Evolutionary conservation across 2,329 filamentous ascomycete genomes (phyloP), one percentile per base, ranked within the genome.

Genomic region (Colletotrichum aenigma): DNA sequence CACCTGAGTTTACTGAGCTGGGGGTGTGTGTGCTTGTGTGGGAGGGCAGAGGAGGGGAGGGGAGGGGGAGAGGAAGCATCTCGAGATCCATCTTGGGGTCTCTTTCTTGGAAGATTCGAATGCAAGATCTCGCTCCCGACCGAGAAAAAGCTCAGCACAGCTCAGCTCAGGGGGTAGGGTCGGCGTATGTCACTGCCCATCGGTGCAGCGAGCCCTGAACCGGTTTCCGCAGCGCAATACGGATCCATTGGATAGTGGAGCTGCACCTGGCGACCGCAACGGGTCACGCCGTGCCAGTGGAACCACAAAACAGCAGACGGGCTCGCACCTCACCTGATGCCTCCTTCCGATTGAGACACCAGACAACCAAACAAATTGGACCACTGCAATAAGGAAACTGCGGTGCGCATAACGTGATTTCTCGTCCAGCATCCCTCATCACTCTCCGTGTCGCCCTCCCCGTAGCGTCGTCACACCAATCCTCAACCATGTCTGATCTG

Each of bases 231-330:
- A 21, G 72, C 43, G 72, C 68, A n/a, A 15, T 21, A 28, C 18
- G 10, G 58, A n/a, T n/a, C n/a, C n/a, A n/a, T n/a, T n/a, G n/a
- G n/a, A 43, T 43, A 12, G 43, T 36, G 58, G 58, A 21, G 30
- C 58, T 62, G 16, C 9, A n/a, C n/a, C 30, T 48, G 38, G 38
- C 38, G 18, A n/a, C 38, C 38, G 18, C 18, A 26, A 34, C 34
- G 62, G 36, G 55, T 34, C 64, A 65, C 38, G 58, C 62, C 55
- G 32, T 36, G 30, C 56, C 21, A 56, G 70, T 76, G 74, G 74
- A 30, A 56, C 70, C 70, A 76, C 74, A 73, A 75, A 73, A 74
- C 74, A 69, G 70, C 64, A 64, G 62, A 75, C 68, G 28, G 21
- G 36, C 68, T 28, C 24, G 72, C 70, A 65, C 64, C 74, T 76